These are phyloP conservation scores for Rhodomyrtus psidioides DNA, from an alignment of 441 rosid genomes.

Conservation along the genomic window DNA sequence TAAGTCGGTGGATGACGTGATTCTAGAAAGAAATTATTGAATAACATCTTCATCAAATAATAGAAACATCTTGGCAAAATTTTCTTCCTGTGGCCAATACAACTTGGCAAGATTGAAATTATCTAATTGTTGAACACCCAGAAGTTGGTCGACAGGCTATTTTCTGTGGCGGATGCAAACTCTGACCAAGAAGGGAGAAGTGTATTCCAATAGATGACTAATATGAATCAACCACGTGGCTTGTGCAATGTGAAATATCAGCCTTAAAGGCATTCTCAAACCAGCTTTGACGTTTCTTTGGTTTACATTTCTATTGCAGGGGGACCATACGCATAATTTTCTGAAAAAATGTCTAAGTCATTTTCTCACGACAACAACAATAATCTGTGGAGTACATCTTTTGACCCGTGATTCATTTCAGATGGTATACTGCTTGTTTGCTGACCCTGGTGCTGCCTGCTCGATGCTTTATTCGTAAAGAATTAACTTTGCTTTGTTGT, in stretches of 20 bases:
- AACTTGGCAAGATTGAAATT: background rate
- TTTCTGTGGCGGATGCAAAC: background rate
- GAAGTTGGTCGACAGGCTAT: background rate
- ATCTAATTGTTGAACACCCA: background rate
- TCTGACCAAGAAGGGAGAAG: background rate
- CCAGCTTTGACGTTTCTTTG: background rate
- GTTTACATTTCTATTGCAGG: background rate
- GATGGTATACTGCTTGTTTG: too few species aligned
- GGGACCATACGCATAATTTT: background rate
- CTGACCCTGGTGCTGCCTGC: too few species aligned
- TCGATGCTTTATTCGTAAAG: too few species aligned
- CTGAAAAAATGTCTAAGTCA: background rate
- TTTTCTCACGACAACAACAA: background rate
- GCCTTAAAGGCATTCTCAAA: background rate
- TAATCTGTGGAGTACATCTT: background rate
- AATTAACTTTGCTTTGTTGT: too few species aligned
- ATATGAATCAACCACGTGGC: background rate
- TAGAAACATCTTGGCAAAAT: background rate
- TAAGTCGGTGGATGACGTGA: background rate
- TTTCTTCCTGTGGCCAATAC: background rate
- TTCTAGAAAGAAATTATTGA: background rate
- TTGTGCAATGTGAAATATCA: background rate
- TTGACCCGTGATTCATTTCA: background rate
- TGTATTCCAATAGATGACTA: background rate
- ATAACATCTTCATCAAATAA: background rate